Percentiles rank a stretch among this genome's conserved stretches.
These are phyloP conservation scores for Scheffersomyces quercinus DNA, from an alignment of 1,139 yeast species.

Conservation along the genomic window DNA sequence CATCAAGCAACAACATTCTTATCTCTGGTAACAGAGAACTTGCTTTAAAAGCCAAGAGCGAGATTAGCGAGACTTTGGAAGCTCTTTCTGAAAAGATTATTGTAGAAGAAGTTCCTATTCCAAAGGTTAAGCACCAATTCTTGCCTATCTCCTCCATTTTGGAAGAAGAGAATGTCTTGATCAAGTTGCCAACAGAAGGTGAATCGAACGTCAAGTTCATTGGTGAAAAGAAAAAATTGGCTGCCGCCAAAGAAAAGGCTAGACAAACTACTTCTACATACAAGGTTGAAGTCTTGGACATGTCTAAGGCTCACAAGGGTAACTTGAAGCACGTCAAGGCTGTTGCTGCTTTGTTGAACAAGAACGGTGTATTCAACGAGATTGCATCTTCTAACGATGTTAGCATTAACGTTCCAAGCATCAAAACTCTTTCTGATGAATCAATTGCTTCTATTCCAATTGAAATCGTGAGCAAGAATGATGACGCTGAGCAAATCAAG, in stretches of 20 bases:
- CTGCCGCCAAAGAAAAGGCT: conserved; percentile 61
- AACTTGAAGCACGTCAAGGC: conserved; percentile 73
- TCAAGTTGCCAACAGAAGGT: conserved; percentile 54
- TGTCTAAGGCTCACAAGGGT: conserved; percentile 86
- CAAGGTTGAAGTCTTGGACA: conserved; percentile 69
- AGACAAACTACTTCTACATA: conserved; percentile 51
- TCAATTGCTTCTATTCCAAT: conserved; percentile 35
- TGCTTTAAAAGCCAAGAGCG: conserved; percentile 50
- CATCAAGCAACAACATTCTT: conserved; percentile 33
- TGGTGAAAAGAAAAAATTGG: conserved; percentile 59
- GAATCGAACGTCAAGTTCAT: conserved; percentile 58
- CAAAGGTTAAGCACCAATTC: conserved; percentile 45
- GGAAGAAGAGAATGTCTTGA: conserved; percentile 59
- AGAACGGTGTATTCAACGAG: conserved; percentile 48
- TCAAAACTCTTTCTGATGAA: conserved; percentile 19
- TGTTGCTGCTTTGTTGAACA: conserved; percentile 64
- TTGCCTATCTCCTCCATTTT: conserved; percentile 48
- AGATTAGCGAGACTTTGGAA: conserved; percentile 49
- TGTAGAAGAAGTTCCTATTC: conserved; percentile 43
- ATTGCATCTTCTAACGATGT: conserved; percentile 52
- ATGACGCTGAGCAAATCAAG: conserved; percentile 36
- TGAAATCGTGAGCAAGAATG: conserved; percentile 38
- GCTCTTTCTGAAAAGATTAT: conserved; percentile 39
- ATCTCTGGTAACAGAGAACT: conserved; percentile 67
- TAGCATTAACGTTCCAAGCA: conserved; percentile 54